These are phyloP conservation scores for Trichophyton simii DNA, from an alignment of 2,329 filamentous ascomycete species.

Conservation along the genomic window DNA sequence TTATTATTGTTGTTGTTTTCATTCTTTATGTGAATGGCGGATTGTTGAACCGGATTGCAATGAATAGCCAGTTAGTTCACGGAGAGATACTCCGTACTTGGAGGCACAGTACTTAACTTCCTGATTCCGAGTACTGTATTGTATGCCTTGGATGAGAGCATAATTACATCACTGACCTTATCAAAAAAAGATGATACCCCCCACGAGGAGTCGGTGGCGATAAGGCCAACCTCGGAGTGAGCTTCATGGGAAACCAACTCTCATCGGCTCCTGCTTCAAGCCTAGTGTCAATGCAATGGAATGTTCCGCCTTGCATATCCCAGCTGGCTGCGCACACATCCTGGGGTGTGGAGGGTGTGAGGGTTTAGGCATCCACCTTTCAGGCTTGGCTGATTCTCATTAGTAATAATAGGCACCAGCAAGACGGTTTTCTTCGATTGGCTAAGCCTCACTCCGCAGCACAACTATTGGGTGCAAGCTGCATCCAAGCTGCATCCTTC, in stretches of 20 bases:
- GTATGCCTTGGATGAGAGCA: neutral
- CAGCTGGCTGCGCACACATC: slow-evolving; percentile 3
- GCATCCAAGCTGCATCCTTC: neutral
- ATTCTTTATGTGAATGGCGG: neutral
- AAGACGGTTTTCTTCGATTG: neutral
- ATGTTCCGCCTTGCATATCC: slow-evolving; percentile 3
- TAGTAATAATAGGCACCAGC: slow-evolving; percentile 5
- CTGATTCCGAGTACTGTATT: too few species aligned
- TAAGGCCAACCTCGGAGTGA: neutral
- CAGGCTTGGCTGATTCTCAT: neutral
- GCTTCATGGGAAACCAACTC: neutral
- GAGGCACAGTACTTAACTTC: neutral
- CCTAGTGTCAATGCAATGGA: neutral
- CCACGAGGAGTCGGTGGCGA: neutral
- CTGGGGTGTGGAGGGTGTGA: neutral
- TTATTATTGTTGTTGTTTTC: neutral
- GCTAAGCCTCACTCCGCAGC: neutral
- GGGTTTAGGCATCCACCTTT: slow-evolving; percentile 3
- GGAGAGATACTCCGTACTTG: neutral
- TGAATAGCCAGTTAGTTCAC: neutral
- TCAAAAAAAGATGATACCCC: neutral
- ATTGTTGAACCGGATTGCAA: neutral
- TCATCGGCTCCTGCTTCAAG: neutral
- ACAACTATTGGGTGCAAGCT: neutral
- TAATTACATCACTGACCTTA: neutral